Evolutionary conservation across 768 basidiomycete species (phyloP), one percentile per base, ranked within the genome.

Genomic region (Suillus fuscotomentosus): DNA sequence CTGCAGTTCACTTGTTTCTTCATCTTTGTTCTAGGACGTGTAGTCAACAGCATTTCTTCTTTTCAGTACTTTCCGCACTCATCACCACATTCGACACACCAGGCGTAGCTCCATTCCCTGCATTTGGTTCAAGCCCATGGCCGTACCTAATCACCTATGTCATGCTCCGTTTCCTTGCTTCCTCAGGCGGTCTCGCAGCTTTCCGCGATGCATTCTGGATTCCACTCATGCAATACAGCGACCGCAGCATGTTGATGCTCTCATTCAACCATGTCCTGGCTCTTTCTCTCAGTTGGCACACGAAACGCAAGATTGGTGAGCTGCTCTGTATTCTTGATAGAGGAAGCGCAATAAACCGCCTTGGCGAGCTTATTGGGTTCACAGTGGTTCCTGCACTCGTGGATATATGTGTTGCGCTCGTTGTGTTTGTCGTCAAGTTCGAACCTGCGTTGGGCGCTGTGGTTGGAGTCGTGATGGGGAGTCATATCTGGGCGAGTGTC

Each of bases 161-260:
- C 38, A 79, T 77, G 27, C 71, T 96, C 60, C 84, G 89, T 22
- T 91, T 92, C 75, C 75, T 95, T 38, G 86, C 92, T 75, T 88
- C 91, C 36, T 85, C 84, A 61, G 91, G 91, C 27, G 94, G 94
- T 31, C 76, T 97, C 27, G 76, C 83, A 27, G 91, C 89, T 41
- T 76, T 94, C 55, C 85, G 85, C 53, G 85, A 88, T 73, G 83
- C 83, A 38, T 80, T 94, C 3, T 96, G 94, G 91, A 84, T 89
- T 3, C 92, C 94, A 1, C 90, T 99, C 50, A 91, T 94, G 85
- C 93, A 94, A 76, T 92, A 88, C 73, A 92, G 91, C 0, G 93
- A 96, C 72, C 79, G 89, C 70, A 85, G 86, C 84, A 67, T 64
- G 78, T 70, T 48, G 4, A 62, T 60, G 50, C 80, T 95, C 60